Conservation (phyloP, 169 alveolate genomes). For the Cyclospora cayetanensis region DNA sequence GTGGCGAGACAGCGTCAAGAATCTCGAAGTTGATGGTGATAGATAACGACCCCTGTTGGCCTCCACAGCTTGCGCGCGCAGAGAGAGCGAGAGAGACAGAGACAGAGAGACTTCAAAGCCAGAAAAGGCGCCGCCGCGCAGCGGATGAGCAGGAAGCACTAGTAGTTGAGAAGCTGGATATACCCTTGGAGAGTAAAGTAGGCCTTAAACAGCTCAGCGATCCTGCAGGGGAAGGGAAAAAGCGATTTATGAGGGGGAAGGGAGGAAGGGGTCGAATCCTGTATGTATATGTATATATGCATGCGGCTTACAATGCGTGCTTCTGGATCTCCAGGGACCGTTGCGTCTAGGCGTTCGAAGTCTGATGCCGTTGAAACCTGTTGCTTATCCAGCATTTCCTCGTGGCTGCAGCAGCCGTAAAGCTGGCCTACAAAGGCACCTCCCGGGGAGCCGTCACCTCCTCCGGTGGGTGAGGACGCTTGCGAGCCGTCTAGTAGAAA, state of each 20-base stretch:
- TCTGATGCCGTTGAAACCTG: constrained; percentile 86
- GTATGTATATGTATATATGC: not conserved
- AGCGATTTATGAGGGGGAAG: too few species aligned
- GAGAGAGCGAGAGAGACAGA: not conserved
- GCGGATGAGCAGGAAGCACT: not conserved
- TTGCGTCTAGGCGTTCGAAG: constrained; percentile 80
- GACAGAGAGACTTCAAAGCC: not conserved
- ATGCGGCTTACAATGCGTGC: constrained; percentile 74
- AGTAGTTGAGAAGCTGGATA: not conserved
- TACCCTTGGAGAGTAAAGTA: not conserved
- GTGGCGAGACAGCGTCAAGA: not conserved
- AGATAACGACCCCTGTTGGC: not conserved
- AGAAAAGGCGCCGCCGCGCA: not conserved
- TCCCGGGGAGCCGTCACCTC: not conserved
- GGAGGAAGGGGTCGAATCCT: too few species aligned
- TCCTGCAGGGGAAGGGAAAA: too few species aligned
- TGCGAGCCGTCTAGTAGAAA: not conserved
- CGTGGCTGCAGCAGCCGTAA: constrained; percentile 83
- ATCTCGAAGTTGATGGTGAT: not conserved
- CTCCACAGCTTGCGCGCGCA: not conserved
- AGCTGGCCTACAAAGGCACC: constrained; percentile 79
- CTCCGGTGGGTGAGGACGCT: not conserved
- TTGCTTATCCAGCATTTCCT: constrained; percentile 83
- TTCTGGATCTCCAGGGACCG: constrained; percentile 75
- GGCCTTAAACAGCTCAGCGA: too few species aligned